phyloP scores from a whole-genome alignment of 1,284 basidiomycete genomes.

The Leccinum pachyderme region DNA sequence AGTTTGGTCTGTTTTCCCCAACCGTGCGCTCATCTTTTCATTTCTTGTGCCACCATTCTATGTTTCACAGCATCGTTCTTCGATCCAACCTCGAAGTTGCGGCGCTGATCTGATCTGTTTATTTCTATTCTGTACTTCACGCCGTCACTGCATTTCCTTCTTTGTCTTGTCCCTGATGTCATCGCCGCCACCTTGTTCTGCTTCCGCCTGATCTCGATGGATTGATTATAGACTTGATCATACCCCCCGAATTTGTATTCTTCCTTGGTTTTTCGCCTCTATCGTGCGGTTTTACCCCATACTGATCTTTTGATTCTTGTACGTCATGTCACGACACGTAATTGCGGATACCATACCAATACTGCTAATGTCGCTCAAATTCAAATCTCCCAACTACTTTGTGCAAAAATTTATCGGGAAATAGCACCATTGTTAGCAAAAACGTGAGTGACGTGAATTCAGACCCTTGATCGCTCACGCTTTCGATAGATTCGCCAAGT shows the following conservation, averaged over 20 bases:
- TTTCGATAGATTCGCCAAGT: constrained; percentile 49
- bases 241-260: constrained; percentile 7
- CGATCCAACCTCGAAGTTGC: constrained; percentile 57
- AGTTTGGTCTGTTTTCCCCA: constrained; percentile 19
- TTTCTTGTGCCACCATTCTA: constrained; percentile 16
- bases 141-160: constrained; percentile 3
- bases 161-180: constrained; percentile 19
- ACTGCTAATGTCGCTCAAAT: constrained; percentile 14
- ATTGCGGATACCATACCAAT: constrained; percentile 17
- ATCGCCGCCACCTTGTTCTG: constrained; percentile 23
- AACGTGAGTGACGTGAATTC: constrained; percentile 50
- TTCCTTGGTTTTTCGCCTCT: constrained; percentile 8
- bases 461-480: neutral
- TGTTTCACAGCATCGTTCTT: constrained; percentile 51
- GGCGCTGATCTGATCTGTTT: constrained; percentile 48
- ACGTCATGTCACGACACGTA: constrained; percentile 28
- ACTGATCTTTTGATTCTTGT: constrained; percentile 24
- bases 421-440: constrained; percentile 63
- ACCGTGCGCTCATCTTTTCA: constrained; percentile 36
- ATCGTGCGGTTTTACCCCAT: constrained; percentile 10
- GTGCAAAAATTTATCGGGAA: constrained; percentile 9
- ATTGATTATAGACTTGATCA: constrained; percentile 16
- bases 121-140: constrained; percentile 16
- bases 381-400: constrained; percentile 4
- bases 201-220: constrained; percentile 12